Conservation (phyloP, 352 stramenopile species). For the Aphanomyces euteiches region DNA sequence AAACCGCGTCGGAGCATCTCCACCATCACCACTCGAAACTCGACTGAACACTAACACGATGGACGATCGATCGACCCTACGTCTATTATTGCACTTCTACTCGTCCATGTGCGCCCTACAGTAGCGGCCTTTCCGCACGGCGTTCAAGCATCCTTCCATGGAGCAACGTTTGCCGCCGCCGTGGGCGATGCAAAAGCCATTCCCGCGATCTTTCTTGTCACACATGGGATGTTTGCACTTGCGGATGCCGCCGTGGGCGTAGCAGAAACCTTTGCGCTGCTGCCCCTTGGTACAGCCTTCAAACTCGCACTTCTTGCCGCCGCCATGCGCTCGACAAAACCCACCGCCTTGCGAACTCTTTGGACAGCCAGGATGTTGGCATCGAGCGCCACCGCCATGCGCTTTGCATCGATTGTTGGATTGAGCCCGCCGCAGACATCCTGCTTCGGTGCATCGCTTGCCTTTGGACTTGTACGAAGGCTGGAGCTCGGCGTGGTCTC, state of each 20-base stretch:
- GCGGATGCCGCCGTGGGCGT: conserved; percentile 78
- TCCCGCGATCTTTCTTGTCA: conserved; percentile 84
- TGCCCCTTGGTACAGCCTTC: conserved; percentile 63
- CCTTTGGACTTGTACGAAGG: conserved; percentile 42
- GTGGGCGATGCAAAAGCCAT: conserved; percentile 68
- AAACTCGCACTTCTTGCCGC: conserved; percentile 76
- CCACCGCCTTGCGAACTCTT: conserved; percentile 72
- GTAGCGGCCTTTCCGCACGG: conserved; percentile 51
- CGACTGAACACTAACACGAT: conserved; percentile 5
- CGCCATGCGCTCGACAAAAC: conserved; percentile 74
- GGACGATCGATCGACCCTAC: too few relatives aligned
- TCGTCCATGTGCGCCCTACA: conserved; percentile 50
- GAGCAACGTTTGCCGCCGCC: conserved; percentile 55
- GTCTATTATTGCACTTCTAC: too few relatives aligned
- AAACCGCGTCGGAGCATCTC: background rate
- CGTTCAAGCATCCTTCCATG: conserved; percentile 42
- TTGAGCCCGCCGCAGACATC: conserved; percentile 60
- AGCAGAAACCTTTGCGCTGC: conserved; percentile 79
- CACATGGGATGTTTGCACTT: conserved; percentile 68
- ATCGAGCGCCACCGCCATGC: conserved; percentile 65
- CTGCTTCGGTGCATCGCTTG: conserved; percentile 67
- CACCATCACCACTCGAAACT: conserved; percentile 6
- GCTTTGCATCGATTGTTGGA: conserved; percentile 84
- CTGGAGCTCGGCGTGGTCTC: background rate
- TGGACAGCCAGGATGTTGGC: conserved; percentile 60